These are phyloP conservation scores for Candida adriatica DNA, from an alignment of 805 yeast genomes.

Conservation along the genomic window DNA sequence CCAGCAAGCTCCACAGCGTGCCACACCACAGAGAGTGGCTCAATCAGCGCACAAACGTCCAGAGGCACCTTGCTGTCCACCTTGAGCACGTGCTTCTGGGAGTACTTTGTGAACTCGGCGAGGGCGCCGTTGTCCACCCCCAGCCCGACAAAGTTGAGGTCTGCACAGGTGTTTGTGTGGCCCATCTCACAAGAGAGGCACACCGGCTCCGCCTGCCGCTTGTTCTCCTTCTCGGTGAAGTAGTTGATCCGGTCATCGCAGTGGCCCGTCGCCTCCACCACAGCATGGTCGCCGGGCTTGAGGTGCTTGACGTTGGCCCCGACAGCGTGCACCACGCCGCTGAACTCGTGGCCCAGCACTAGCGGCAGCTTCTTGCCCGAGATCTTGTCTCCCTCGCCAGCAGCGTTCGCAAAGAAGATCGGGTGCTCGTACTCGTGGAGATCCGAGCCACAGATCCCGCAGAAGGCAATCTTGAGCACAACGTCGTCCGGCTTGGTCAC, in stretches of 20 bases:
- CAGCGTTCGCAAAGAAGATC: conserved; percentile 50
- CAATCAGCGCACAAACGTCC: conserved; percentile 51
- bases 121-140: conserved; percentile 44
- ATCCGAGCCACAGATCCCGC: conserved; percentile 58
- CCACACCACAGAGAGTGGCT: conserved; percentile 56
- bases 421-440: conserved; percentile 55
- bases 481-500: conserved; percentile 34
- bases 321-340: conserved; percentile 48
- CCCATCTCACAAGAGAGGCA: conserved; percentile 40
- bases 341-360: conserved; percentile 57
- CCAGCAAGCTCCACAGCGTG: conserved; percentile 45
- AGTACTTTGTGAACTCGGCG: conserved; percentile 38
- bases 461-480: conserved; percentile 36
- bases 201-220: conserved; percentile 15
- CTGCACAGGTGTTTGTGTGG: conserved; percentile 37
- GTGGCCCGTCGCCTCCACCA: conserved; percentile 43
- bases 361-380: conserved; percentile 38
- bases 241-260: conserved; percentile 31
- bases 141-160: conserved; percentile 39
- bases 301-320: conserved; percentile 44
- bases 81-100: conserved; percentile 32
- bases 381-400: conserved; percentile 25
- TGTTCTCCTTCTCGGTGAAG: conserved; percentile 20
- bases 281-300: conserved; percentile 49
- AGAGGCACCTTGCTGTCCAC: conserved; percentile 34